Percentiles rank a stretch among this genome's conserved stretches.
phyloP scores from a whole-genome alignment of 352 stramenopile species.

The Phytophthora megakarya region DNA sequence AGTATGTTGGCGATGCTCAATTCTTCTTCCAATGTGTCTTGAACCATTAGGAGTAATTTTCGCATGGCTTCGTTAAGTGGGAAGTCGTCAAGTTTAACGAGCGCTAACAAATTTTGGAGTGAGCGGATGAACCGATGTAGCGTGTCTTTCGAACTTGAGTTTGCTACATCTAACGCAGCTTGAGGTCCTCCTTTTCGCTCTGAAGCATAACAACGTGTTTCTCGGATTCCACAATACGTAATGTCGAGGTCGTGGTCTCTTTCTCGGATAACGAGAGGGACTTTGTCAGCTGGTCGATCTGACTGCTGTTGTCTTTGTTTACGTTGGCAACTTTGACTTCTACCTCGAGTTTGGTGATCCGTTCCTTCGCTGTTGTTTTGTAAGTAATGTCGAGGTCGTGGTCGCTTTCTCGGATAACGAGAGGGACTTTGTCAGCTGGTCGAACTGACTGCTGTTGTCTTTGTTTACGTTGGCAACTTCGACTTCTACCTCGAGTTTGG shows the following conservation, averaged over 20 bases:
- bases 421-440: conserved; percentile 62
- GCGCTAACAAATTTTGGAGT: conserved; percentile 66
- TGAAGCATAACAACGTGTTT: conserved; percentile 46
- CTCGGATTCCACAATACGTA: conserved; percentile 44
- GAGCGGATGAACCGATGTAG: conserved; percentile 61
- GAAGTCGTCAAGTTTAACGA: conserved; percentile 80
- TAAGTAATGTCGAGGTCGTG: conserved; percentile 38
- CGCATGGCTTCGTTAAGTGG: conserved; percentile 77
- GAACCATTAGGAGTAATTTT: conserved; percentile 63
- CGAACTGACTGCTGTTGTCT: conserved; percentile 68
- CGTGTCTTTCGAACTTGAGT: conserved; percentile 53
- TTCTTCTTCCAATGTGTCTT: conserved; percentile 63
- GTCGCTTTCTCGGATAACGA: conserved; percentile 54
- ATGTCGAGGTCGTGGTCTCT: conserved; percentile 48
- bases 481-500: conserved; percentile 81
- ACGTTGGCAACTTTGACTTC: conserved; percentile 76
- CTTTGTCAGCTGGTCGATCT: conserved; percentile 68
- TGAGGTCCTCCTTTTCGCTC: conserved; percentile 66
- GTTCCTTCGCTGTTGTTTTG: conserved; percentile 81
- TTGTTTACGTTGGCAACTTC: conserved; percentile 73
- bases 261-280: conserved; percentile 53
- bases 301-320: conserved; percentile 70
- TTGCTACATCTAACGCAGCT: conserved; percentile 54
- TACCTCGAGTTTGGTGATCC: conserved; percentile 82
- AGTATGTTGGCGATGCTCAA: conserved; percentile 54